Evolutionary conservation across 2,329 filamentous ascomycete species (phyloP).

Genomic region (Venturia asperata): DNA sequence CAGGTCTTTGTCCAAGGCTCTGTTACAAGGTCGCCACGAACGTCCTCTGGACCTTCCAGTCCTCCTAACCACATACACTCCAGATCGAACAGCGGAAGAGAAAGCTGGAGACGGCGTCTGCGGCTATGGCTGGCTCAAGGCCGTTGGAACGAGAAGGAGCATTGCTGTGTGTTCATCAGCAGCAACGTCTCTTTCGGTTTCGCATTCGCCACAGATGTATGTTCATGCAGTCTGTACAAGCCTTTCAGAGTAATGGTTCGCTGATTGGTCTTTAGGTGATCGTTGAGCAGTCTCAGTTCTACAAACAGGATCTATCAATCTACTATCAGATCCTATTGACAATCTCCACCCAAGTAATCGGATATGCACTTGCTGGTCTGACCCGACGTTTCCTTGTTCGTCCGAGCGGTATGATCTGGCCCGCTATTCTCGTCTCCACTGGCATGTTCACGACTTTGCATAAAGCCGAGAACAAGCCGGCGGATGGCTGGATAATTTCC

Average conservation of each 20-base stretch:
- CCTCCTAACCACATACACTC: neutral
- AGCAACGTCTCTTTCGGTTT: conserved; percentile 87
- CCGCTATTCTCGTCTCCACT: conserved; percentile 77
- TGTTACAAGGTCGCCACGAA: conserved; percentile 18
- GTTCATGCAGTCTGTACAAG: conserved; percentile 22
- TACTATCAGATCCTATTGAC: conserved; percentile 75
- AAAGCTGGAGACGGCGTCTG: conserved; percentile 36
- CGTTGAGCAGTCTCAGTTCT: conserved; percentile 83
- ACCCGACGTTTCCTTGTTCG: conserved; percentile 74
- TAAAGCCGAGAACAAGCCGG: conserved; percentile 73
- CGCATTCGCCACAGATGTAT: conserved; percentile 74
- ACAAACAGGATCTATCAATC: conserved; percentile 71
- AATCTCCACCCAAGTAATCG: conserved; percentile 77
- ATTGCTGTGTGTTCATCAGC: conserved; percentile 81
- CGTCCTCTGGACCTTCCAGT: conserved; percentile 16
- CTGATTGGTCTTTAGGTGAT: conserved; percentile 49
- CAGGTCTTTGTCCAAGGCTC: conserved; percentile 53
- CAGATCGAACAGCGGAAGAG: neutral
- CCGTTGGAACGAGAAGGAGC: conserved; percentile 81
- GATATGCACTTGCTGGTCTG: conserved; percentile 78
- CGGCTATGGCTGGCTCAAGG: conserved; percentile 74
- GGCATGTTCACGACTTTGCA: conserved; percentile 85
- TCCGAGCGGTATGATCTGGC: conserved; percentile 88
- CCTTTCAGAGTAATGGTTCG: neutral
- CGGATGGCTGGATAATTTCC: conserved; percentile 75